Conservation (phyloP, 1,139 yeast species). For the Trichomonascaceae sp. region DNA sequence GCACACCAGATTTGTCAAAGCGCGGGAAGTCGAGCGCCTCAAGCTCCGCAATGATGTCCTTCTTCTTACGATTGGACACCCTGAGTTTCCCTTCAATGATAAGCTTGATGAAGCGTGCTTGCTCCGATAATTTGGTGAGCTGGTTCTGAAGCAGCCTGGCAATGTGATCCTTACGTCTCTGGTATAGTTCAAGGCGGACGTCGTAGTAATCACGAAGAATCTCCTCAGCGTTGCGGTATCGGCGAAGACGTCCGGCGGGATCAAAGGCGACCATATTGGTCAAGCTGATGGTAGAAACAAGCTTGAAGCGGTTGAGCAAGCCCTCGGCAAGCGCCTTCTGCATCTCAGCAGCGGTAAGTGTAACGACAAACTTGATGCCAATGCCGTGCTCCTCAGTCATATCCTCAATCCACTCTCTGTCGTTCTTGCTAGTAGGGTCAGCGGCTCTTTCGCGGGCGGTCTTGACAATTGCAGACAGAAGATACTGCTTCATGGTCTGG, state of each 20-base stretch:
- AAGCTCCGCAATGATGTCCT: constrained; percentile 49
- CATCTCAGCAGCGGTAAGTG: constrained; percentile 71
- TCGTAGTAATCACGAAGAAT: constrained; percentile 75
- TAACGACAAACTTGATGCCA: constrained; percentile 67
- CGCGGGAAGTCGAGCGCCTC: constrained; percentile 57
- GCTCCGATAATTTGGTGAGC: constrained; percentile 60
- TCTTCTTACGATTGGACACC: constrained; percentile 65
- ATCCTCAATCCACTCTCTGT: constrained; percentile 80
- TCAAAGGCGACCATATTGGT: constrained; percentile 95
- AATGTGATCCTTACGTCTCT: constrained; percentile 75
- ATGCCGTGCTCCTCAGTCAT: constrained; percentile 89
- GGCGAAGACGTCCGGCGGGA: constrained; percentile 78
- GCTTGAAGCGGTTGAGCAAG: constrained; percentile 68
- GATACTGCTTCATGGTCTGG: constrained; percentile 70
- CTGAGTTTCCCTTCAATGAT: constrained; percentile 63
- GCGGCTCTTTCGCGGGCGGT: constrained; percentile 15
- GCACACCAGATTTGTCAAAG: constrained; percentile 57
- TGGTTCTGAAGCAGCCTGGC: constrained; percentile 59
- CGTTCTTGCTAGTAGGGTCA: constrained; percentile 7
- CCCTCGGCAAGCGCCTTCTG: constrained; percentile 61
- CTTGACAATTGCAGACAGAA: constrained; percentile 47
- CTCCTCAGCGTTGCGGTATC: constrained; percentile 61
- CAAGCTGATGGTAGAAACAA: constrained; percentile 53
- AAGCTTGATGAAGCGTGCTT: constrained; percentile 84
- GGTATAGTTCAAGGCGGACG: constrained; percentile 80